Conservation (phyloP, 2,329 filamentous ascomycete genomes). For the Rhinocladiella similis region DNA sequence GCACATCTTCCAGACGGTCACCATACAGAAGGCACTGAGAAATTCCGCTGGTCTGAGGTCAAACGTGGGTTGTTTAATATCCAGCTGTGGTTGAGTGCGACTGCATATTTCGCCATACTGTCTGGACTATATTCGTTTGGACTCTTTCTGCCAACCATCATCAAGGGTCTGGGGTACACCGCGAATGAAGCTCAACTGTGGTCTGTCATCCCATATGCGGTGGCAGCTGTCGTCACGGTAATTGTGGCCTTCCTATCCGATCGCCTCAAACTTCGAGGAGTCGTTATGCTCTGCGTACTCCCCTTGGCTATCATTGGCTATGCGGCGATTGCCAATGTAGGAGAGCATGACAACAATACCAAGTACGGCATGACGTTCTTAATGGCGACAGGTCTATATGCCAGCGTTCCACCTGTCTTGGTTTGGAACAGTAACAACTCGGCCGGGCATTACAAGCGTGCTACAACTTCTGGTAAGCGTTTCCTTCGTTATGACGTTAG, state of each 20-base stretch:
- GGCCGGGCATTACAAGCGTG: slow-evolving; percentile 68
- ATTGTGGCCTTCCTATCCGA: slow-evolving; percentile 74
- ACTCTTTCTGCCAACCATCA: slow-evolving; percentile 78
- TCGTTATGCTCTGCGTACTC: slow-evolving; percentile 63
- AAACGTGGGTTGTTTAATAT: slow-evolving; percentile 66
- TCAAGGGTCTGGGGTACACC: slow-evolving; percentile 61
- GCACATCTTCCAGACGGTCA: slow-evolving; percentile 54
- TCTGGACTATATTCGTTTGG: slow-evolving; percentile 79
- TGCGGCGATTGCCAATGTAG: slow-evolving; percentile 60
- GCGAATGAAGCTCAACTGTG: slow-evolving; percentile 68
- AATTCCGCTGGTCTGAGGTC: slow-evolving; percentile 71
- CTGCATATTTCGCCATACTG: slow-evolving; percentile 72
- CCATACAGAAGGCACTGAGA: slow-evolving; percentile 58
- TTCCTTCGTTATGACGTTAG: neutral
- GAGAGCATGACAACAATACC: slow-evolving; percentile 45
- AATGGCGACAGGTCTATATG: slow-evolving; percentile 66
- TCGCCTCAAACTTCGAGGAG: slow-evolving; percentile 64
- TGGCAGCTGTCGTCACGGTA: slow-evolving; percentile 68
- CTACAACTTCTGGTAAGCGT: slow-evolving; percentile 50
- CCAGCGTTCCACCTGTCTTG: slow-evolving; percentile 62
- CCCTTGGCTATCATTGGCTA: slow-evolving; percentile 67
- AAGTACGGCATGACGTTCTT: slow-evolving; percentile 68
- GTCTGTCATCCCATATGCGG: slow-evolving; percentile 73
- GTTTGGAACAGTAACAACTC: slow-evolving; percentile 70
- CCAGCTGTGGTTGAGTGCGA: slow-evolving; percentile 81